Evolutionary conservation across 192 early-diverging fungal species (phyloP), one percentile per base, ranked within the genome.

Genomic region (Coemansia sp.): DNA sequence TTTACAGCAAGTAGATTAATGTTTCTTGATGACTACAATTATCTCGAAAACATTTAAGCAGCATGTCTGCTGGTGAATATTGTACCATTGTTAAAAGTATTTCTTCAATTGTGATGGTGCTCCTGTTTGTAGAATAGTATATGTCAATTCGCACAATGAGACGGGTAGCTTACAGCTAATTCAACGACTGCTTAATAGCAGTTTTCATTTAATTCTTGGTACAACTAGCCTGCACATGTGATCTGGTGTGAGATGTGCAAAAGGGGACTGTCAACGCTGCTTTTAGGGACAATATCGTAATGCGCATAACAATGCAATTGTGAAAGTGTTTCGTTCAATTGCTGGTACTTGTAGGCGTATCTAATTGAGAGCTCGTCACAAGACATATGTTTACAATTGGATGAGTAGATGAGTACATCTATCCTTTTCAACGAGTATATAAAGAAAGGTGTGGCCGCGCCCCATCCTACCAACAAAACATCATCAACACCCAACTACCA

Each of bases 401-500:
- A 27, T 1, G 1, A 27, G 27, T 27, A 27, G 2, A 27, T 27
- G 1, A 27, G 27, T 27, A 27, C 27, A 27, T 27, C 27, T 27
- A 27, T 27, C 27, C 27, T 1, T 22, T 27, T 27, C 27, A 24
- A 15, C 40, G 2, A 3, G 24, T 53, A 53, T 53, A 53, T 4
- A 51, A 53, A 53, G 51, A 12, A 53, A 8, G 22, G 51, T 2
- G 2, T 19, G 0, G 42, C 4, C 51, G 13, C 12, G 3, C 12
- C 12, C 2, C 27, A 50, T 13, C 29, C 4, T 53, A 24, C 29
- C 51, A 12, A 22, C 8, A 20, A 27, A 53, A 27, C 22, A 53
- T 29, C 17, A 66, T 41, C 65, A 58, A 66, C 65, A 56, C n/a
- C 4, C 48, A 38, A 40, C 34, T 41, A 36, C 27, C 46, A 39